These are phyloP conservation scores for Myxozyma kluyveri DNA, from an alignment of 805 yeast species.

Conservation along the genomic window DNA sequence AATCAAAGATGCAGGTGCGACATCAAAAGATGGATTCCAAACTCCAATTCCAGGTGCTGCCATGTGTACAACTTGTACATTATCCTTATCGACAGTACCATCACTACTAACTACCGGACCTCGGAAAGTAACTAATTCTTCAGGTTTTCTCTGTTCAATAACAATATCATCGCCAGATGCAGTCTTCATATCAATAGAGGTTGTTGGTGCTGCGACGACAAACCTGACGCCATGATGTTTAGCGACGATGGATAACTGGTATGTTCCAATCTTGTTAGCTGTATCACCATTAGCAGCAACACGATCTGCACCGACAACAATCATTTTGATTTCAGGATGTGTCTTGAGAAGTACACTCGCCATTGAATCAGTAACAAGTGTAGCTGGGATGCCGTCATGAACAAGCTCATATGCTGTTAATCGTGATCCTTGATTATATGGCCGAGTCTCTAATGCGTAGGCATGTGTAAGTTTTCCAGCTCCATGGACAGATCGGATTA, in stretches of 20 bases:
- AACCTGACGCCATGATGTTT: conserved; percentile 69
- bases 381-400: conserved; percentile 82
- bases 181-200: conserved; percentile 76
- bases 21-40: conserved; percentile 97
- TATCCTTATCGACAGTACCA: conserved; percentile 34
- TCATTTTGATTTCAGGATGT: conserved; percentile 71
- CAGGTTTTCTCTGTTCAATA: conserved; percentile 82
- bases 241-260: conserved; percentile 76
- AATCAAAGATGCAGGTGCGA: conserved; percentile 77
- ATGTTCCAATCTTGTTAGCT: conserved; percentile 95
- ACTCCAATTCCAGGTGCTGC: conserved; percentile 84
- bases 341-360: conserved; percentile 68
- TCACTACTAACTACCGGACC: conserved; percentile 57
- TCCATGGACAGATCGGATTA: conserved; percentile 65
- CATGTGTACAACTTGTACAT: conserved; percentile 55
- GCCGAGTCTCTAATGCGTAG: conserved; percentile 90
- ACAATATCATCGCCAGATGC: conserved; percentile 68
- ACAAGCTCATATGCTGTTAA: conserved; percentile 87
- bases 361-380: conserved; percentile 88
- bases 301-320: conserved; percentile 94
- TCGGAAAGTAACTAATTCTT: conserved; percentile 71
- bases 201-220: conserved; percentile 91
- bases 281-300: conserved; percentile 91
- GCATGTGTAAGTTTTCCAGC: conserved; percentile 54
- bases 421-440: conserved; percentile 94